These are phyloP conservation scores for Rhizoclosmatium globosum DNA, from an alignment of 192 early-diverging fungal genomes.

Conservation along the genomic window DNA sequence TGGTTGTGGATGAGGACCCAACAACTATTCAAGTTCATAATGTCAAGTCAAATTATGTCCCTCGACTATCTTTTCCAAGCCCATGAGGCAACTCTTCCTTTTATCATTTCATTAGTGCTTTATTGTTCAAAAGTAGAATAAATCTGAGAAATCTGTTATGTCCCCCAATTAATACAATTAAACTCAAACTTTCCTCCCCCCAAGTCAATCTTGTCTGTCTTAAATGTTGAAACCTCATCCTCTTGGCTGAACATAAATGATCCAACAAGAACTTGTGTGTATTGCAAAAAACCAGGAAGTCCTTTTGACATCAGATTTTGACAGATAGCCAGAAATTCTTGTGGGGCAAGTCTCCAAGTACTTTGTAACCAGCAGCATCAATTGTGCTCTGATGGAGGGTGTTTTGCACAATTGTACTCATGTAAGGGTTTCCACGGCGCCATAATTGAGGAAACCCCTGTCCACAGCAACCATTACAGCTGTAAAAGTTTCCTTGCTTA, in stretches of 20 bases:
- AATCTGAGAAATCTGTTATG: not conserved
- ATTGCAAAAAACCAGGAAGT: not conserved
- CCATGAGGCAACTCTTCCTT: too few species aligned
- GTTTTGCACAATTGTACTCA: not conserved
- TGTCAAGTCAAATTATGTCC: too few species aligned
- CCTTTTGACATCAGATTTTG: slow-evolving; percentile 5
- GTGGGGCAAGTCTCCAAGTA: slow-evolving; percentile 4
- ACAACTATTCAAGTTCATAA: too few species aligned
- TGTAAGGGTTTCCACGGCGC: not conserved
- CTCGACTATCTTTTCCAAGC: too few species aligned
- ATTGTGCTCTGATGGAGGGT: not conserved
- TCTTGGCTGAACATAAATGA: not conserved
- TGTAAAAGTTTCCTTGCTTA: not conserved
- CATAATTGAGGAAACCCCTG: not conserved
- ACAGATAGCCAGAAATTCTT: not conserved
- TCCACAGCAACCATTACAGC: not conserved
- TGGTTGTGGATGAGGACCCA: too few species aligned
- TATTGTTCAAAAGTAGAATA: too few species aligned
- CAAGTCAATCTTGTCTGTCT: not conserved
- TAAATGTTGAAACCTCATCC: not conserved
- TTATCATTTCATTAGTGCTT: too few species aligned
- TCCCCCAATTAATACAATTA: not conserved
- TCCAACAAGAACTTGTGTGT: not conserved
- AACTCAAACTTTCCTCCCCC: too few species aligned
- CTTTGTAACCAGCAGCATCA: not conserved